Conservation (phyloP, 768 basidiomycete genomes). For the Cyclocybe cylindracea region DNA sequence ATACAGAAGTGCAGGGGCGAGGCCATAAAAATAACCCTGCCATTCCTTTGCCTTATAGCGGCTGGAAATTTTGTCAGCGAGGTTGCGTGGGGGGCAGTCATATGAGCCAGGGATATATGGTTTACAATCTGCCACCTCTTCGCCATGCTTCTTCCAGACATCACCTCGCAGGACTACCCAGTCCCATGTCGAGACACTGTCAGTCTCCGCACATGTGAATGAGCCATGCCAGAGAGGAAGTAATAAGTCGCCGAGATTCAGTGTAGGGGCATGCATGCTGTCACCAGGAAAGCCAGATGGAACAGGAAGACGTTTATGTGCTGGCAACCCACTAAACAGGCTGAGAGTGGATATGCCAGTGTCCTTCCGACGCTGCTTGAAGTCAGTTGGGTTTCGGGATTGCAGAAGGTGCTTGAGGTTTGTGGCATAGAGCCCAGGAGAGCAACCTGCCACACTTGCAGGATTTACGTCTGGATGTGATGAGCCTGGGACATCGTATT, state of each 20-base stretch:
- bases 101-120: too few species aligned
- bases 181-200: constrained; percentile 14
- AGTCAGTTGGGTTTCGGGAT: constrained; percentile 12
- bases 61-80: too few species aligned
- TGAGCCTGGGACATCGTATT: constrained; percentile 24
- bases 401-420: constrained; percentile 15
- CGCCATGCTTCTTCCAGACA: too few species aligned
- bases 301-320: constrained; percentile 17
- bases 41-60: constrained; percentile 31
- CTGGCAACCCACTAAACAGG: constrained; percentile 12
- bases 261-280: constrained; percentile 36
- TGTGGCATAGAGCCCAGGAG: constrained; percentile 13
- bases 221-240: constrained; percentile 33
- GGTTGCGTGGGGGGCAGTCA: too few species aligned
- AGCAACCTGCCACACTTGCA: not conserved
- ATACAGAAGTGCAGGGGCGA: constrained; percentile 28
- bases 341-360: constrained; percentile 36
- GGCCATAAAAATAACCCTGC: constrained; percentile 25
- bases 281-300: constrained; percentile 32
- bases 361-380: constrained; percentile 12
- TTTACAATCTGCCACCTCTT: too few species aligned
- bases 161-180: too few species aligned
- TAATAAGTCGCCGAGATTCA: constrained; percentile 42
- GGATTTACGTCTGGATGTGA: too few species aligned
- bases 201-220: constrained; percentile 11